These are phyloP conservation scores for Papiliotrema fonsecae DNA, from an alignment of 1,284 basidiomycete genomes.

Conservation along the genomic window DNA sequence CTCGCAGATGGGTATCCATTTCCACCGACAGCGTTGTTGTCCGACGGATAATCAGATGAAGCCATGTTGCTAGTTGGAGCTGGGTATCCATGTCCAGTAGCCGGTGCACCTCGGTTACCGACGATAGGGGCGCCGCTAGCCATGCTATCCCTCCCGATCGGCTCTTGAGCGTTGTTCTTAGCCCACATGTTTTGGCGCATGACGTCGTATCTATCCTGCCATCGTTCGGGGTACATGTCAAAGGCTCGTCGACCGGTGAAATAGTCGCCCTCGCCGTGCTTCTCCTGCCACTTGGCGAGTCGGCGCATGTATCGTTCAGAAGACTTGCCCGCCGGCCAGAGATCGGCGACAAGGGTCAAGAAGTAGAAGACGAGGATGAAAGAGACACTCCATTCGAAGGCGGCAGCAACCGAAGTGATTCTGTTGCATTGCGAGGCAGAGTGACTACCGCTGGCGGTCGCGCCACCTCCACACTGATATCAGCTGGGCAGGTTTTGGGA, in stretches of 20 bases:
- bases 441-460: slow-evolving; percentile 10
- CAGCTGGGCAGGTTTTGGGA: neutral
- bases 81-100: neutral
- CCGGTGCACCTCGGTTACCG: neutral
- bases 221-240: slow-evolving; percentile 28
- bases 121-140: slow-evolving; percentile 4
- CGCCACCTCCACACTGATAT: slow-evolving; percentile 31
- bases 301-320: slow-evolving; percentile 47
- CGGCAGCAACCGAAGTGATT: slow-evolving; percentile 49
- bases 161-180: slow-evolving; percentile 16
- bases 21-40: too few species aligned
- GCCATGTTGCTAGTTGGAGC: too few species aligned
- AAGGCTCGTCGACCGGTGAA: slow-evolving; percentile 40
- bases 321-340: slow-evolving; percentile 45
- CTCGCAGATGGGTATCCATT: too few species aligned
- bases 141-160: slow-evolving; percentile 1
- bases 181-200: slow-evolving; percentile 25
- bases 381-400: slow-evolving; percentile 49
- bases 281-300: slow-evolving; percentile 43
- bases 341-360: slow-evolving; percentile 37
- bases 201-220: slow-evolving; percentile 21
- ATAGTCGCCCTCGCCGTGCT: slow-evolving; percentile 37
- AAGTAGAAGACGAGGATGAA: slow-evolving; percentile 49
- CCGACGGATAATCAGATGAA: too few species aligned
- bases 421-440: slow-evolving; percentile 42